Percentiles rank a stretch among this genome's conserved stretches.
Evolutionary conservation across 371 early-diverging fungal species (phyloP).

Genomic region (Actinomucor elegans): DNA sequence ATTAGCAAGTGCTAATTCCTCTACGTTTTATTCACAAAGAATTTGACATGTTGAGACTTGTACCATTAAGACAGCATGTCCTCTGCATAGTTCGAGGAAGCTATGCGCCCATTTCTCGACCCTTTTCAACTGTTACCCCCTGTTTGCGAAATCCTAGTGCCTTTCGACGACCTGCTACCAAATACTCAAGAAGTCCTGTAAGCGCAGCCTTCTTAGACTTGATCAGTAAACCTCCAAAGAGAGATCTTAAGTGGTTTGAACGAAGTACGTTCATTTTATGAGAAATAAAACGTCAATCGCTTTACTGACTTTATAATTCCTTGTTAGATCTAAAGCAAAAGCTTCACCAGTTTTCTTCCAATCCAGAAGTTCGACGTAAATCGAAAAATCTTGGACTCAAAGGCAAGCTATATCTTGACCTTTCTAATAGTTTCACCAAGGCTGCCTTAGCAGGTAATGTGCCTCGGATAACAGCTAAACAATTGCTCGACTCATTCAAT

Average conservation of each 20-base stretch:
- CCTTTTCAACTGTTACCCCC: background rate
- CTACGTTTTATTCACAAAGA: background rate
- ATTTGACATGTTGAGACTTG: constrained; percentile 1
- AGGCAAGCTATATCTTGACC: constrained; percentile 15
- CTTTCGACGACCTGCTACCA: too few species aligned
- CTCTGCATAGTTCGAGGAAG: background rate
- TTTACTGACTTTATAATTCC: background rate
- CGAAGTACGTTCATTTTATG: background rate
- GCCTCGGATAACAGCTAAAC: constrained; percentile 13
- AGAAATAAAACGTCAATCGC: background rate
- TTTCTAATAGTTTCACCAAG: constrained; percentile 20
- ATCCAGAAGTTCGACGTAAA: constrained; percentile 19
- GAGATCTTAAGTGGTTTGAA: constrained; percentile 1
- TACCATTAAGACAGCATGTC: constrained; percentile 2
- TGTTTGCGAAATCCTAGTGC: background rate
- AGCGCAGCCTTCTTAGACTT: background rate
- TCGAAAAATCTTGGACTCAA: constrained; percentile 25
- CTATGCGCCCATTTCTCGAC: background rate
- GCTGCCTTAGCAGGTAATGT: constrained; percentile 13
- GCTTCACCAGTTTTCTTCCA: constrained; percentile 7
- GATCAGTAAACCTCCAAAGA: background rate
- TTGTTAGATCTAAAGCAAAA: background rate
- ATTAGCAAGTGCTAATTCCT: background rate
- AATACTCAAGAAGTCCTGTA: too few species aligned
- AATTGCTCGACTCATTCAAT: background rate